Evolutionary conservation across 306 rosid species (phyloP).

Genomic region (Rubus idaeus): DNA sequence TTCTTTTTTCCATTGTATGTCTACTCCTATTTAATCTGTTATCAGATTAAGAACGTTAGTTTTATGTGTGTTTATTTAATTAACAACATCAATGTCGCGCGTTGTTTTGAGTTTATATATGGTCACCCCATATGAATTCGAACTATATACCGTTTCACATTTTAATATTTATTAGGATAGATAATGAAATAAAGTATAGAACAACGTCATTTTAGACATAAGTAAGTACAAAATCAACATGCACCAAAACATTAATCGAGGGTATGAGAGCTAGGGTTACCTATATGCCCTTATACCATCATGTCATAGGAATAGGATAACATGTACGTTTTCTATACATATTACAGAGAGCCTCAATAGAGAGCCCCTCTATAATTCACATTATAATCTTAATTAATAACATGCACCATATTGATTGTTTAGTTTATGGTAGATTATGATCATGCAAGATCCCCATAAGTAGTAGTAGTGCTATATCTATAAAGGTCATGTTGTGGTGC

Average conservation of each 20-base stretch:
- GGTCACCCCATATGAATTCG: no score
- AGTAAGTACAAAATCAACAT: not conserved
- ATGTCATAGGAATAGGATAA: constrained; percentile 3
- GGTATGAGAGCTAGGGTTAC: not conserved
- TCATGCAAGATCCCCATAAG: constrained; percentile 19
- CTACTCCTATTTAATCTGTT: not conserved
- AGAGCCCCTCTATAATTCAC: constrained; percentile 5
- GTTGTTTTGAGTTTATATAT: not conserved
- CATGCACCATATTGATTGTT: not conserved
- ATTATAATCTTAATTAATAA: not conserved
- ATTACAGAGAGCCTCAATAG: constrained; percentile 6
- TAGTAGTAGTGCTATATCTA: constrained; percentile 17
- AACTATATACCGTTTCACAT: no score
- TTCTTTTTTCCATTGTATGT: not conserved
- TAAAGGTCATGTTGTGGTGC: constrained; percentile 16
- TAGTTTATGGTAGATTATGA: constrained; percentile 29
- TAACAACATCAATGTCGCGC: no score
- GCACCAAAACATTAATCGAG: not conserved
- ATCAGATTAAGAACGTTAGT: not conserved
- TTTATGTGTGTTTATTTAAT: not conserved
- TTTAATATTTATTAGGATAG: no score
- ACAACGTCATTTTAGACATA: not conserved
- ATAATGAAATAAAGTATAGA: not conserved
- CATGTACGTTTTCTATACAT: not conserved
- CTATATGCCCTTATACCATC: not conserved